A percentile compares a stretch with the other conserved stretches of the same genome.
Conservation (phyloP, 805 yeast genomes). For the Cyberlindnera maclurae region DNA sequence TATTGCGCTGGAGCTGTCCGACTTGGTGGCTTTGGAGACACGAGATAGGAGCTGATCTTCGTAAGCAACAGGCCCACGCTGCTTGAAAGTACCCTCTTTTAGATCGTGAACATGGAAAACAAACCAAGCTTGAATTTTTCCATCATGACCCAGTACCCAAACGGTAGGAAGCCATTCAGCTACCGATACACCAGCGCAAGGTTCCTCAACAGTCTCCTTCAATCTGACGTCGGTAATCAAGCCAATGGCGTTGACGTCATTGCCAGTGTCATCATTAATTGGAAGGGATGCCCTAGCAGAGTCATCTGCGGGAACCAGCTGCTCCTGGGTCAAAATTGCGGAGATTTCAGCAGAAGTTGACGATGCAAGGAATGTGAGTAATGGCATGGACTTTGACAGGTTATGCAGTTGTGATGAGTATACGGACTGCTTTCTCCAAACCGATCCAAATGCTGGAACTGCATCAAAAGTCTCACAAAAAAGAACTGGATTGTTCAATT, state of each 20-base stretch:
- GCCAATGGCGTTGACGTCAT: slow-evolving; percentile 70
- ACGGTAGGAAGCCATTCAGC: slow-evolving; percentile 60
- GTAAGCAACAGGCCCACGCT: slow-evolving; percentile 14
- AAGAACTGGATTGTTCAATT: not conserved
- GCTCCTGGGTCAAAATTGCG: slow-evolving; percentile 31
- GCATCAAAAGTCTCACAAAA: slow-evolving; percentile 34
- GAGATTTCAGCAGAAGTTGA: slow-evolving; percentile 61
- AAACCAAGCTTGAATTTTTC: slow-evolving; percentile 58
- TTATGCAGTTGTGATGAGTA: slow-evolving; percentile 35
- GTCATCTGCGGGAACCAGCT: slow-evolving; percentile 54
- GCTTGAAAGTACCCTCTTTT: slow-evolving; percentile 26
- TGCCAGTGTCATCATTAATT: slow-evolving; percentile 53
- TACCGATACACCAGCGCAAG: slow-evolving; percentile 51
- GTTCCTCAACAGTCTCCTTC: slow-evolving; percentile 37
- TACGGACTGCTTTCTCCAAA: slow-evolving; percentile 38
- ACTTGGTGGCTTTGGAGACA: not conserved
- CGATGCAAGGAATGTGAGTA: slow-evolving; percentile 43
- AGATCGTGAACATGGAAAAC: slow-evolving; percentile 51
- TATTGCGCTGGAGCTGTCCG: not conserved
- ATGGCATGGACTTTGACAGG: slow-evolving; percentile 32
- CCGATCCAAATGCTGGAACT: slow-evolving; percentile 46
- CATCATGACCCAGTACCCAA: slow-evolving; percentile 56
- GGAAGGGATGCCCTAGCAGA: slow-evolving; percentile 70
- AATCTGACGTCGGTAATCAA: slow-evolving; percentile 52
- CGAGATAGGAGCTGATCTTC: slow-evolving; percentile 4